Conservation (phyloP, 2,329 filamentous ascomycete genomes). For the Malbranchea cinnamomea region DNA sequence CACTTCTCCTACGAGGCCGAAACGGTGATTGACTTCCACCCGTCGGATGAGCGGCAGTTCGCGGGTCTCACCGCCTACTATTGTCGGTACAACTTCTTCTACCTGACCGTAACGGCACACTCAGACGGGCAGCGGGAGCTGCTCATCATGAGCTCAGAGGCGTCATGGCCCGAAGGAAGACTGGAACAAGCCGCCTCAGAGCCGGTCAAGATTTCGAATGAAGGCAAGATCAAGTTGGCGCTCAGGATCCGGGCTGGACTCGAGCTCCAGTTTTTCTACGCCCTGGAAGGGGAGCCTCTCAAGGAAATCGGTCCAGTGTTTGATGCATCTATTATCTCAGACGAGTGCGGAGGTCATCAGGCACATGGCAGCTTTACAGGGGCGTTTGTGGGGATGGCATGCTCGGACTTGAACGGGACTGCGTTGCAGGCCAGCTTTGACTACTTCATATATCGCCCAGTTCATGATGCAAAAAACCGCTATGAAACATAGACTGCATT, state of each 20-base stretch:
- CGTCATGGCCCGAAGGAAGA: constrained; percentile 38
- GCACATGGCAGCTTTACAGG: constrained; percentile 50
- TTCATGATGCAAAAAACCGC: constrained; percentile 33
- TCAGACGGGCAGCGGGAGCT: constrained; percentile 43
- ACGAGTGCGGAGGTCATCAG: constrained; percentile 49
- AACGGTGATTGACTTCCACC: constrained; percentile 39
- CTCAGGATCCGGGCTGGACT: constrained; percentile 36
- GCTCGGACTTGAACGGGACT: constrained; percentile 41
- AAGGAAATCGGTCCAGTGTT: constrained; percentile 40
- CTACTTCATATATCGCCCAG: constrained; percentile 38
- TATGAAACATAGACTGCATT: constrained; percentile 34
- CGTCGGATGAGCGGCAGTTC: constrained; percentile 44
- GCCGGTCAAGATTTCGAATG: constrained; percentile 36
- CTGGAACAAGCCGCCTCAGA: constrained; percentile 30
- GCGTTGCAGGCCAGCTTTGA: constrained; percentile 35
- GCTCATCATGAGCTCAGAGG: constrained; percentile 42
- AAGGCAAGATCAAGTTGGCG: constrained; percentile 40
- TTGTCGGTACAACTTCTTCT: constrained; percentile 51
- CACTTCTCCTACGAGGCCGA: constrained; percentile 49
- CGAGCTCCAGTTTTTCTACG: constrained; percentile 43
- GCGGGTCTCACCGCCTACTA: constrained; percentile 49
- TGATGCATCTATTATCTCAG: constrained; percentile 44
- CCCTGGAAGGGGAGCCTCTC: constrained; percentile 32
- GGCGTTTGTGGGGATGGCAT: constrained; percentile 43
- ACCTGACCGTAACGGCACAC: constrained; percentile 43